Evolutionary conservation across 1,139 yeast species (phyloP).

Genomic region (Meyerozyma sp.): DNA sequence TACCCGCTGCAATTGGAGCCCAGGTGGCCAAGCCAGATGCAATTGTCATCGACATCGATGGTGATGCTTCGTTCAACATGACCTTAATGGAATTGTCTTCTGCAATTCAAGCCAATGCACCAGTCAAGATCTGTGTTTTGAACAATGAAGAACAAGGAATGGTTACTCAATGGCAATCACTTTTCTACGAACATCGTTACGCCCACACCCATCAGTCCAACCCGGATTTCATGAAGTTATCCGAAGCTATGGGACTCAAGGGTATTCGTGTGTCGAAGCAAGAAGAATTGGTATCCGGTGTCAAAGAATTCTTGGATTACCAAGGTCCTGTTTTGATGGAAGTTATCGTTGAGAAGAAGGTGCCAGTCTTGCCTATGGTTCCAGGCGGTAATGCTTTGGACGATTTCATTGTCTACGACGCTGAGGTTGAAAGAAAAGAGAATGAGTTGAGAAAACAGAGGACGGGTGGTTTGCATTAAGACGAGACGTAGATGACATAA

Average conservation of each 20-base stretch:
- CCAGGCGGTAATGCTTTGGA: conserved; percentile 94
- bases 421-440: conserved; percentile 72
- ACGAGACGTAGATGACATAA: background rate
- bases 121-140: conserved; percentile 81
- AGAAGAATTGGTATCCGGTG: conserved; percentile 46
- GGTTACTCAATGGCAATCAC: conserved; percentile 99
- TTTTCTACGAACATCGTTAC: conserved; percentile 94
- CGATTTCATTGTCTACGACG: conserved; percentile 84
- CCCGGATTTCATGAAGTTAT: conserved; percentile 88
- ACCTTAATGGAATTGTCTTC: conserved; percentile 88
- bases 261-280: conserved; percentile 71
- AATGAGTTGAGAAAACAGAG: conserved; percentile 56
- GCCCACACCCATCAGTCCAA: conserved; percentile 94
- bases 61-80: conserved; percentile 98
- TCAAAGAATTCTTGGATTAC: conserved; percentile 69
- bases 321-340: conserved; percentile 87
- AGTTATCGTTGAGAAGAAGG: conserved; percentile 90
- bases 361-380: conserved; percentile 97
- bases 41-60: conserved; percentile 92
- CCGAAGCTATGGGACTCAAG: conserved; percentile 89
- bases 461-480: conserved; percentile 49
- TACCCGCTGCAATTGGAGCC: conserved; percentile 98
- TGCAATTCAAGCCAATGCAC: conserved; percentile 90
- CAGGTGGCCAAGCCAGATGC: conserved; percentile 95
- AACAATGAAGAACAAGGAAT: conserved; percentile 99